phyloP scores from a whole-genome alignment of 1,139 yeast species.

The Geotrichum cucujoidarum region DNA sequence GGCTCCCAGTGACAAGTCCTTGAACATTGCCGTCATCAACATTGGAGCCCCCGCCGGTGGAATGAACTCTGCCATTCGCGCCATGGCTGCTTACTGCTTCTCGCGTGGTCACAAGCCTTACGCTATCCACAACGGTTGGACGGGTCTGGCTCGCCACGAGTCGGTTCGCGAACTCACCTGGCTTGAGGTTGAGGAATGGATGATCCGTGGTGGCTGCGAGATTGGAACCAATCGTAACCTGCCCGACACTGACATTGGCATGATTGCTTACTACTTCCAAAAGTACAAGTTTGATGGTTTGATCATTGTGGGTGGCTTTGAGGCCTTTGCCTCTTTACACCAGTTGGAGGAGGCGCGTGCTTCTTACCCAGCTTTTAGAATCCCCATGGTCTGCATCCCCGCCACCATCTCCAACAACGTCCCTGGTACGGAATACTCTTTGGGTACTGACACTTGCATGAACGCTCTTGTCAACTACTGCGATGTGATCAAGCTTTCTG shows the following conservation, averaged over 20 bases:
- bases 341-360: conserved; percentile 69
- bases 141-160: conserved; percentile 83
- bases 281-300: conserved; percentile 80
- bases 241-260: conserved; percentile 77
- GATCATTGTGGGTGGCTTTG: conserved; percentile 91
- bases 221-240: conserved; percentile 88
- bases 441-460: conserved; percentile 92
- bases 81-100: conserved; percentile 86
- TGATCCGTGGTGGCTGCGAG: conserved; percentile 87
- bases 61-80: conserved; percentile 86
- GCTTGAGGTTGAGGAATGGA: conserved; percentile 89
- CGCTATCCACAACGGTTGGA: conserved; percentile 87
- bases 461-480: conserved; percentile 87
- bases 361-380: conserved; percentile 81
- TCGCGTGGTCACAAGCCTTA: conserved; percentile 84
- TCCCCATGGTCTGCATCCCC: conserved; percentile 90
- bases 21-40: conserved; percentile 74
- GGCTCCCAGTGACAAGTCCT: conserved; percentile 41
- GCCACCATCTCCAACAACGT: conserved; percentile 97
- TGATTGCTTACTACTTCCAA: conserved; percentile 86
- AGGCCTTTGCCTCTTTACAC: conserved; percentile 78
- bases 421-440: conserved; percentile 93
- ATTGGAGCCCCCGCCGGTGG: conserved; percentile 98
- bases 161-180: conserved; percentile 68
- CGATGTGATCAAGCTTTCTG: conserved; percentile 91